Base-by-base conservation (phyloP, 2,329 filamentous ascomycete genomes). In the Herpotrichia juniperi region DNA sequence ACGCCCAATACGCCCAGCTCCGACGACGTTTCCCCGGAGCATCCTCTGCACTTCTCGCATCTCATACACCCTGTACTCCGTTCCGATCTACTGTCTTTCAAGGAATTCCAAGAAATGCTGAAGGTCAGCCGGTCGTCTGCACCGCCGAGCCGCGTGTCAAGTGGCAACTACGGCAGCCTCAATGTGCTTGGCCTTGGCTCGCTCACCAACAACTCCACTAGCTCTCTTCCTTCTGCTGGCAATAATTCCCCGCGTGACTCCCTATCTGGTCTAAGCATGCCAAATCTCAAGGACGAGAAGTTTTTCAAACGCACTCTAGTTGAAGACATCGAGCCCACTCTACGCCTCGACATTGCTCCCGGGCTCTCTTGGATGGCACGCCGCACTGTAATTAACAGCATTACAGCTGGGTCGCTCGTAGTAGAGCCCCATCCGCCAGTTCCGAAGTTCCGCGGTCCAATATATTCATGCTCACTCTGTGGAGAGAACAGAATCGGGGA, bases 241-340 rank as follows among this genome's bases (percentile, higher is more conserved):
- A 76, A 74, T 50, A 63, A 64, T 30, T 76, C 58, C 48, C 71
- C 64, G n/a, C 72, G 66, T 31, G 73, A 74, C 22, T 61, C 64
- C 17, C 49, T 59, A n/a, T 49, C 53, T 22, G 54, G 56, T 17
- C 49, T 56, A 17, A 54, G 54, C 1, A 66, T 84, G 28, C 86
- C 84, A 2, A 86, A 87, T 4, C 77, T 99, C 34, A 96, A 94
- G 68, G 94, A 97, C 50, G 91, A 89, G 24, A 91, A 89, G 59
- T 99, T 97, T 69, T 99, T 93, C 78, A 97, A 97, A 77, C 87
- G 94, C 42, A 87, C 87, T 5, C 75, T 97, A 22, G 82, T 85
- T 17, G 94, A 99, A 72, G 94, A 99, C 67, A 91, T 99, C 50
- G 94, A 99, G 69, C 94, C 94, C 0, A 96, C 94, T 0, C 78